Evolutionary conservation across 2,329 filamentous ascomycete genomes (phyloP), one percentile per base, ranked within the genome.

Genomic region (Fusarium fujikuroi): DNA sequence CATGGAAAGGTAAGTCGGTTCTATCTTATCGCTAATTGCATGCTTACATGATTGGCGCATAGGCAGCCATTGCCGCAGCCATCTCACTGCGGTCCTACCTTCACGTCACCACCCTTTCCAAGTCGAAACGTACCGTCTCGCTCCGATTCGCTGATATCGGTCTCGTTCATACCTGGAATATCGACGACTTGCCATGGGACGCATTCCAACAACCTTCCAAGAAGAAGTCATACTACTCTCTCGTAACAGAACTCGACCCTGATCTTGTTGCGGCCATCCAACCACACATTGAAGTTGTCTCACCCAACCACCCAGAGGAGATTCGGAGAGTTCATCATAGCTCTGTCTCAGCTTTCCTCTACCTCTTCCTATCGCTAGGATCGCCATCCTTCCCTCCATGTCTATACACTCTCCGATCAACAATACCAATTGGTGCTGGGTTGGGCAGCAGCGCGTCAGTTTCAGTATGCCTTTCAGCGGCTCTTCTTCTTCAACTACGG

Each of bases 81-180:
- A 97, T 99, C 66, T 97, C 96, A 34, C 89, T 99, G 34, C 92
- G 96, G 76, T 98, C 96, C 49, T 99, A 98, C 81, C 92, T 99
- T 56, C 95, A 97, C 78, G 95, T 98, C 80, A 97, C 95, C 21
- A 93, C 95, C 19, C 90, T 97, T 52, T 97, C 95, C 72, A 98
- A 98, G 84, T 97, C 95, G 46, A 93, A 92, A 80, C 91, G 94
- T 68, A 97, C 93, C 19, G 91, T 99, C 56, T 93, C 93, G 5
- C 86, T 99, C 62, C 92, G 92, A 77, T 98, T 99, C 81, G 92
- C 95, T 69, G 96, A 99, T 81, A 95, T 98, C 76, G 91, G 92
- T 75, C 88, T 99, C 75, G 87, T 93, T 62, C 95, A 99, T 82
- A 95, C 93, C 2, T 99, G 96, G 96, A 91, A 96, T 80, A 97